A percentile compares a stretch with the other conserved stretches of the same genome.
These are phyloP conservation scores for Puccinia polysora DNA, from an alignment of 1,284 basidiomycete species.

Conservation along the genomic window DNA sequence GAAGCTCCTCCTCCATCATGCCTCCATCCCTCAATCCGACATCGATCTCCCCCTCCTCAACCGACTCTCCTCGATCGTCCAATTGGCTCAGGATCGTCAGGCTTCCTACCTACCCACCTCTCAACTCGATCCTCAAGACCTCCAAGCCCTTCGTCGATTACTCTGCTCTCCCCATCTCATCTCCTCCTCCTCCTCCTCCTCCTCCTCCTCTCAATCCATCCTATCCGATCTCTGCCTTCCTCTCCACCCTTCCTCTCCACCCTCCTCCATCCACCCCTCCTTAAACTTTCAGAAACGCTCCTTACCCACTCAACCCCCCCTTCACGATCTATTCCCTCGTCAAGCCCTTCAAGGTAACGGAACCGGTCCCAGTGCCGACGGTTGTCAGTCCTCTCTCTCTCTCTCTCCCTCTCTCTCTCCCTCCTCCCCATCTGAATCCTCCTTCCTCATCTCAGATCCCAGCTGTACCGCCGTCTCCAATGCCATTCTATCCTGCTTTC, in stretches of 20 bases:
- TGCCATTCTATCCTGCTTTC: constrained; percentile 34
- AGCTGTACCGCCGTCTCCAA: constrained; percentile 36
- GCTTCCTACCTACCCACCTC: background rate
- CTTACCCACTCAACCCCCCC: background rate
- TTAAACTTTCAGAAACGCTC: constrained; percentile 17
- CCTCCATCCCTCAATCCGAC: background rate
- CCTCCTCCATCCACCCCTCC: background rate
- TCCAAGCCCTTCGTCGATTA: background rate
- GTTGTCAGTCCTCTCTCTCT: constrained; percentile 1
- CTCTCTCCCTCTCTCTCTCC: background rate
- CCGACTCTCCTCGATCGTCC: background rate
- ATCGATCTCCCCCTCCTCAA: background rate
- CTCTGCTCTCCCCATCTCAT: background rate
- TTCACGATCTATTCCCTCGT: background rate
- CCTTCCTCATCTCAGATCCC: constrained; percentile 6
- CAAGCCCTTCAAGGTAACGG: constrained; percentile 32
- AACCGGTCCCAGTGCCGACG: constrained; percentile 24
- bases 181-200: background rate
- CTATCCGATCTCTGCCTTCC: background rate
- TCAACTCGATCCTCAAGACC: background rate
- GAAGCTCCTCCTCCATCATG: background rate
- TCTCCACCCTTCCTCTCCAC: background rate
- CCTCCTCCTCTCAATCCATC: too few species aligned
- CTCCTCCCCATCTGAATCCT: background rate
- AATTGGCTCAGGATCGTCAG: background rate